These are phyloP conservation scores for Podospora conica DNA, from an alignment of 495 filamentous ascomycete species.

Conservation along the genomic window DNA sequence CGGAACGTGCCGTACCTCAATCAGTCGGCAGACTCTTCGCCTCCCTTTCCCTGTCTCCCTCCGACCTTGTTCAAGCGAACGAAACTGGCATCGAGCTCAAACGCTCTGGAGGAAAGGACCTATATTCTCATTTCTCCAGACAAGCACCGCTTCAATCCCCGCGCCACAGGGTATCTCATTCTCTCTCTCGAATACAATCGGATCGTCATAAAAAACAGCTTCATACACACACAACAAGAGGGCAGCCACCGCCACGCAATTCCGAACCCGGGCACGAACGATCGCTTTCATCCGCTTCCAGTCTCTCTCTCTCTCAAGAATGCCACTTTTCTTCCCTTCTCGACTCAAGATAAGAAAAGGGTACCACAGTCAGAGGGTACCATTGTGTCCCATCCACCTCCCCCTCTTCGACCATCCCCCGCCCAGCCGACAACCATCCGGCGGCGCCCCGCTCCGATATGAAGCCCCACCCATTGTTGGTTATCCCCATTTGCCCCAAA, in stretches of 20 bases:
- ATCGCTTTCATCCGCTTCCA: background rate
- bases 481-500: conserved; percentile 1
- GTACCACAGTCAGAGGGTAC: background rate
- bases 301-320: background rate
- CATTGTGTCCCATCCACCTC: background rate
- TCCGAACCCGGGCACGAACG: background rate
- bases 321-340: background rate
- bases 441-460: background rate
- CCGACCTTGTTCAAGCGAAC: too few relatives aligned
- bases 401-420: background rate
- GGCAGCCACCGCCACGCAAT: background rate
- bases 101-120: background rate
- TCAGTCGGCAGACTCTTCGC: background rate
- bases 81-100: background rate
- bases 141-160: background rate
- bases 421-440: background rate
- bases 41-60: background rate
- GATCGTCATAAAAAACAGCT: background rate
- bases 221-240: background rate
- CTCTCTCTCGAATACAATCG: background rate
- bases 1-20: background rate
- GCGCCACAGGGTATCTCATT: background rate
- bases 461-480: background rate
- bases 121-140: background rate
- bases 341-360: background rate